A percentile compares a stretch with the other conserved stretches of the same genome.
phyloP scores from a whole-genome alignment of 1,284 basidiomycete genomes.

The Ustilago vetiveriae region DNA sequence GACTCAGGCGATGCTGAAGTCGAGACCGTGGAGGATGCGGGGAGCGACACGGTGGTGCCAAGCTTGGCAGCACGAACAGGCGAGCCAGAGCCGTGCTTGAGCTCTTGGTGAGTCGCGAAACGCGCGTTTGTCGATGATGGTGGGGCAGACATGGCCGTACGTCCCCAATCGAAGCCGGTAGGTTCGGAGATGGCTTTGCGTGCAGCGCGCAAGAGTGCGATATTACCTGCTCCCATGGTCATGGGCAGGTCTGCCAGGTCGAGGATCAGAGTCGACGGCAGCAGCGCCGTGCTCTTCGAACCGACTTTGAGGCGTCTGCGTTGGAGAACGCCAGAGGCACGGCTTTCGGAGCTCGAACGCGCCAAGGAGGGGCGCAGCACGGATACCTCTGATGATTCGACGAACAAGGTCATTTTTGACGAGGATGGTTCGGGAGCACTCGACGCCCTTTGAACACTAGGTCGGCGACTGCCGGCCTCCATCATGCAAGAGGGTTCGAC shows the following conservation, averaged over 20 bases:
- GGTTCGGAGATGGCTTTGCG: conserved; percentile 40
- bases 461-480: conserved; percentile 29
- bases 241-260: conserved; percentile 34
- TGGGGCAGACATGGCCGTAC: conserved; percentile 19
- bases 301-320: conserved; percentile 28
- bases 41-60: conserved; percentile 6
- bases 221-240: conserved; percentile 40
- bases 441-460: conserved; percentile 39
- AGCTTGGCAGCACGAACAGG: background rate
- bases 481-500: conserved; percentile 19
- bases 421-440: conserved; percentile 35
- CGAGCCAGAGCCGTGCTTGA: background rate
- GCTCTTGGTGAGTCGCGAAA: conserved; percentile 17
- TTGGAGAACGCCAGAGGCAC: conserved; percentile 37
- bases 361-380: conserved; percentile 23
- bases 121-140: conserved; percentile 9
- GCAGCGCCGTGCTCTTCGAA: conserved; percentile 5
- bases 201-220: conserved; percentile 37
- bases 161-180: conserved; percentile 43
- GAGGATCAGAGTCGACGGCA: conserved; percentile 34
- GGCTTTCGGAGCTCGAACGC: conserved; percentile 41
- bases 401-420: conserved; percentile 23
- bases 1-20: conserved; percentile 22
- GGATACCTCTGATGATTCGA: conserved; percentile 13
- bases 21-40: conserved; percentile 18